Evolutionary conservation across 176 grass and related monocot genomes (phyloP).

Genomic region (Echinochloa phyllopogon): DNA sequence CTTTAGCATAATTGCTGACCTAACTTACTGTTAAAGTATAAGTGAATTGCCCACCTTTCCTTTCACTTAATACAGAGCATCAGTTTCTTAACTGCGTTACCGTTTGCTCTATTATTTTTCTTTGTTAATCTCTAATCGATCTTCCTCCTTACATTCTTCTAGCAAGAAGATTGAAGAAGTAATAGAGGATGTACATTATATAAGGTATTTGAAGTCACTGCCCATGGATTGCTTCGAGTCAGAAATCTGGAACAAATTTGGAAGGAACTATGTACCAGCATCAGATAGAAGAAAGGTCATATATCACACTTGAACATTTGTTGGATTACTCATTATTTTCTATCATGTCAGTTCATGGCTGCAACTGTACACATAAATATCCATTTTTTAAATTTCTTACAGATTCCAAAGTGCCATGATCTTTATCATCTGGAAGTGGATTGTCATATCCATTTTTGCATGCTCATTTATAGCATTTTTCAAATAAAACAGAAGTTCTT

Average conservation of each 20-base stretch:
- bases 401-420: neutral
- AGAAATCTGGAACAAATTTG: constrained; percentile 57
- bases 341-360: constrained; percentile 11
- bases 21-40: neutral
- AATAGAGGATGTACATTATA: constrained; percentile 48
- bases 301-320: neutral
- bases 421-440: neutral
- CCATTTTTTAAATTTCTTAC: neutral
- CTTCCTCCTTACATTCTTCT: constrained; percentile 44
- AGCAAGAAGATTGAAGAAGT: constrained; percentile 67
- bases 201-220: constrained; percentile 44
- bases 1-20: neutral
- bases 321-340: neutral
- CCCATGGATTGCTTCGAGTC: constrained; percentile 59
- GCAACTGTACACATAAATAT: neutral
- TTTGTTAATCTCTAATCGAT: constrained; percentile 9
- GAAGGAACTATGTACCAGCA: constrained; percentile 14
- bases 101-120: neutral
- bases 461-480: neutral
- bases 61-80: neutral
- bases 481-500: neutral
- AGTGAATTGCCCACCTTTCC: no score
- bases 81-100: neutral
- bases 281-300: constrained; percentile 69
- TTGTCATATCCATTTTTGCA: neutral